Evolutionary conservation across 1,284 basidiomycete genomes (phyloP).

Genomic region (Trametes hirsuta): DNA sequence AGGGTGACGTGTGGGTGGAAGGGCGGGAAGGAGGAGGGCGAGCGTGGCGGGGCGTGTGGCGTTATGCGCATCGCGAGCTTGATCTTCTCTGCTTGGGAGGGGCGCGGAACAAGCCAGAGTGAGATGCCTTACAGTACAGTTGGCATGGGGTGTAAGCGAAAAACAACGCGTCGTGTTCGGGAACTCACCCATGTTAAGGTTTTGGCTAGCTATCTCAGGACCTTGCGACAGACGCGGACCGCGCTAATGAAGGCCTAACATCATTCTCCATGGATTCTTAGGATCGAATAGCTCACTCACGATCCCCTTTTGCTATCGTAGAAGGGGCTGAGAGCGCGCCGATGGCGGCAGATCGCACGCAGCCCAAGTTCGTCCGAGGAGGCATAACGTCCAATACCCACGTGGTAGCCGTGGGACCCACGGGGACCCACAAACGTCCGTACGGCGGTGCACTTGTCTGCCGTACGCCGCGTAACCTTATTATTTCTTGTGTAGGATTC

Average conservation of each 20-base stretch:
- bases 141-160: not conserved
- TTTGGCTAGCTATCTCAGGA: not conserved
- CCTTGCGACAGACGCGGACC: too few species aligned
- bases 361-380: not conserved
- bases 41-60: conserved; percentile 27
- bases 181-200: conserved; percentile 10
- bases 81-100: conserved; percentile 43
- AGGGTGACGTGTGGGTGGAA: conserved; percentile 76
- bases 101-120: conserved; percentile 65
- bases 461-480: too few species aligned
- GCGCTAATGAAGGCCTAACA: too few species aligned
- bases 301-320: not conserved
- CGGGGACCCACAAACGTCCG: conserved; percentile 13
- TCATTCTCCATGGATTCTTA: too few species aligned
- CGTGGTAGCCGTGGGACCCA: conserved; percentile 14
- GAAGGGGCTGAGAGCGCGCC: not conserved
- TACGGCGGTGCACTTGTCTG: not conserved
- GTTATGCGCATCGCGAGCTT: conserved; percentile 48
- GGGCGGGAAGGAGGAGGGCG: conserved; percentile 52
- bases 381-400: conserved; percentile 7
- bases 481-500: too few species aligned
- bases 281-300: too few species aligned
- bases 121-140: conserved; percentile 45
- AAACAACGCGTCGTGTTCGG: not conserved
- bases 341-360: not conserved